Percentiles rank a stretch among this genome's conserved stretches.
phyloP scores from a whole-genome alignment of 192 early-diverging fungal genomes.

The Chytriomyces sp. region DNA sequence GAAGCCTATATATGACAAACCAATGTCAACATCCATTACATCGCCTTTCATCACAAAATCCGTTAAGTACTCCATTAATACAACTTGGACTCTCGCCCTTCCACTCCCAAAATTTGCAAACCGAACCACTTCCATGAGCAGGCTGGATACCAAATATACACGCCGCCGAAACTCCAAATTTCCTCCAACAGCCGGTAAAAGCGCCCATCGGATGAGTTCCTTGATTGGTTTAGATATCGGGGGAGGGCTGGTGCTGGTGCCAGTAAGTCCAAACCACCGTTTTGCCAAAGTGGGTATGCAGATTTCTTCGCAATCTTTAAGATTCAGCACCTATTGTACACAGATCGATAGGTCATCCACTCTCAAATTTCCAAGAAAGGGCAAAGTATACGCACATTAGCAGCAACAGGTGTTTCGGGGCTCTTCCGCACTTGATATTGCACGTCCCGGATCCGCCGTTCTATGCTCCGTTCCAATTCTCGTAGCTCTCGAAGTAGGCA shows the following conservation, averaged over 20 bases:
- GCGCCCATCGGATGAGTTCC: slow-evolving; percentile 5
- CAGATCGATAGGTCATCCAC: no score
- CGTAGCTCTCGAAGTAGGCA: background rate
- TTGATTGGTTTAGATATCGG: background rate
- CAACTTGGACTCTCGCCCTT: background rate
- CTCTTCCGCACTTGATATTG: background rate
- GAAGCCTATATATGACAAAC: no score
- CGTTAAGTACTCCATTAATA: slow-evolving; percentile 15
- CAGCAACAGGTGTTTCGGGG: background rate
- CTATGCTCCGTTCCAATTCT: background rate
- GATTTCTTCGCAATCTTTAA: background rate
- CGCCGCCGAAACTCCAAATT: slow-evolving; percentile 8
- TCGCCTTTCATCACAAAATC: background rate
- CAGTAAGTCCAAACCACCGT: slow-evolving; percentile 3
- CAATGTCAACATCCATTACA: no score
- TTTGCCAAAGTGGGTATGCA: background rate
- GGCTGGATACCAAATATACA: background rate
- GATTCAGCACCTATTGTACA: background rate
- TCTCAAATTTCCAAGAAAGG: background rate
- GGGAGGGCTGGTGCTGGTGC: background rate
- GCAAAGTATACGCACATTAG: background rate
- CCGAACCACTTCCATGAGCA: slow-evolving; percentile 1
- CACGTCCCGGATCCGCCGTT: background rate
- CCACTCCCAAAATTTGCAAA: no score
- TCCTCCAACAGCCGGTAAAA: slow-evolving; percentile 11